Evolutionary conservation across 805 yeast species (phyloP).

Genomic region (Jamesozyma lodderae): DNA sequence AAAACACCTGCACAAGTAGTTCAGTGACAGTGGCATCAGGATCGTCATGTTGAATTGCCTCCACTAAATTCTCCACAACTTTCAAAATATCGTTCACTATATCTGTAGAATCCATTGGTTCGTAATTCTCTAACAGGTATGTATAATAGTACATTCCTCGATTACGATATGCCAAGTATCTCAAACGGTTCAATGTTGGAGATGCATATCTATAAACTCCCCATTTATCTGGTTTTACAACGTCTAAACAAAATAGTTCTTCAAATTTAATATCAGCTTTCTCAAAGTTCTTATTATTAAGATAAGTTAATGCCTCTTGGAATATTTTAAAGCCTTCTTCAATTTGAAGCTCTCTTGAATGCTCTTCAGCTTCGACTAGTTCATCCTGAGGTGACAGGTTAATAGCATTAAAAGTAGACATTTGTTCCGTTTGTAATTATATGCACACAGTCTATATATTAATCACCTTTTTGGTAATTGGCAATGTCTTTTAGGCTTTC

Average conservation of each 20-base stretch:
- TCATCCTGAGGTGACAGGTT: constrained; percentile 68
- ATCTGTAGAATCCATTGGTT: constrained; percentile 27
- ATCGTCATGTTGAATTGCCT: constrained; percentile 57
- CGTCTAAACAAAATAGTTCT: constrained; percentile 58
- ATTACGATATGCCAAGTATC: constrained; percentile 74
- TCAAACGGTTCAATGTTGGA: constrained; percentile 62
- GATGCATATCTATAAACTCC: constrained; percentile 33
- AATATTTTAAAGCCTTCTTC: constrained; percentile 77
- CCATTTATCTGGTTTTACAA: constrained; percentile 42
- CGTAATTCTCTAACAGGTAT: constrained; percentile 23
- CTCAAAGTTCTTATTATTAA: constrained; percentile 40
- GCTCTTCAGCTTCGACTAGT: constrained; percentile 68
- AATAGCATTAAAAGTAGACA: constrained; percentile 70
- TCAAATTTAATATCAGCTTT: constrained; percentile 50
- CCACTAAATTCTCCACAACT: constrained; percentile 52
- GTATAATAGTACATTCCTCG: constrained; percentile 62
- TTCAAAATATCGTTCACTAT: constrained; percentile 36
- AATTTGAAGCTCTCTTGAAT: constrained; percentile 80
- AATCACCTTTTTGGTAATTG: background rate
- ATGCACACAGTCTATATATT: background rate
- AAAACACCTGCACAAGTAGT: constrained; percentile 42
- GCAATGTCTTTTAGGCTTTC: no score
- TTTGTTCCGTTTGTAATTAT: background rate
- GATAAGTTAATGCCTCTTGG: constrained; percentile 57
- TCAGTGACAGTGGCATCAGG: constrained; percentile 51